Conservation (phyloP, 208 protist genomes). For the Trypanosoma rangeli region DNA sequence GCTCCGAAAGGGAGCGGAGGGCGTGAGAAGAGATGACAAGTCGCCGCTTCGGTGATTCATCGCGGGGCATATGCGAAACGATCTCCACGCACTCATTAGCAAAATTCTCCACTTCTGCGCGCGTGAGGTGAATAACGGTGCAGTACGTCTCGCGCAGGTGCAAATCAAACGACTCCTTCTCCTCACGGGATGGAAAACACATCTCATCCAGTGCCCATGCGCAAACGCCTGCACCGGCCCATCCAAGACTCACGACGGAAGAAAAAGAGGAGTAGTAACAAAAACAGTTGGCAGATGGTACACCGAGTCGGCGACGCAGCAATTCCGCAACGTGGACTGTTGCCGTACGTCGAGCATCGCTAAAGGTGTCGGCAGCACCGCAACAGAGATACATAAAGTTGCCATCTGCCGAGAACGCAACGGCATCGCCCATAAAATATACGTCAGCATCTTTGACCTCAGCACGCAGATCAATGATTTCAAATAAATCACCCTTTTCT, state of each 20-base stretch:
- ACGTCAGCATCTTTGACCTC: not conserved
- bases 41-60: constrained; percentile 31
- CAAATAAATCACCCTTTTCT: not conserved
- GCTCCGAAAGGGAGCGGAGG: constrained; percentile 25
- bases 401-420: constrained; percentile 30
- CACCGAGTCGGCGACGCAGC: constrained; percentile 16
- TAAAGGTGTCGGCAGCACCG: constrained; percentile 29
- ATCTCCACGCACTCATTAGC: constrained; percentile 57
- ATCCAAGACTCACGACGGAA: constrained; percentile 34
- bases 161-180: constrained; percentile 42
- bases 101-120: constrained; percentile 47
- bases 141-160: constrained; percentile 48
- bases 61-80: constrained; percentile 4
- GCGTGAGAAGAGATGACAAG: constrained; percentile 59
- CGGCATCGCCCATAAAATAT: constrained; percentile 23
- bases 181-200: constrained; percentile 41
- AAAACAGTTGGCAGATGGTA: constrained; percentile 24
- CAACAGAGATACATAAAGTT: constrained; percentile 28
- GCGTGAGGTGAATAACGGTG: constrained; percentile 44
- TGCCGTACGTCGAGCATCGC: not conserved
- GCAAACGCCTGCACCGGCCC: constrained; percentile 61
- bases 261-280: constrained; percentile 2
- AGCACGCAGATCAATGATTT: constrained; percentile 26
- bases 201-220: constrained; percentile 60
- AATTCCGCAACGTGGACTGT: constrained; percentile 2